Evolutionary conservation across 202 grass and related monocot genomes (phyloP).

Genomic region (Setaria italica): DNA sequence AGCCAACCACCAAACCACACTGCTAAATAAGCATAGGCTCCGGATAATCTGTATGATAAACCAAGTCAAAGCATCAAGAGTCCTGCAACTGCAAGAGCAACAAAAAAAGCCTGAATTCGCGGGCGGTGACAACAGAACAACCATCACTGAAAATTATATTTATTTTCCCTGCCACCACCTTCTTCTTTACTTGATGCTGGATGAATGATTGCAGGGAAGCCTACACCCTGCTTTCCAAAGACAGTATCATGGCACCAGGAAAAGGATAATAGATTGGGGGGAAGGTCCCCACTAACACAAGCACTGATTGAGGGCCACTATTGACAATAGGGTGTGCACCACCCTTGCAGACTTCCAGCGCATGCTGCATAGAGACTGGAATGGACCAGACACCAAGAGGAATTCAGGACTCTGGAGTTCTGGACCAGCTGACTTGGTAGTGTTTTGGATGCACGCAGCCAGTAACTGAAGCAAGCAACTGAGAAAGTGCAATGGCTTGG

Average conservation of each 20-base stretch:
- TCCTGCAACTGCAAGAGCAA: constrained; percentile 19
- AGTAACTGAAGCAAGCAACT: constrained; percentile 27
- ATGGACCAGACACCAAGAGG: constrained; percentile 44
- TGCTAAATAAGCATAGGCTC: neutral
- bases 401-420: constrained; percentile 22
- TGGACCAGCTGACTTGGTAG: constrained; percentile 33
- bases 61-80: neutral
- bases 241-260: constrained; percentile 53
- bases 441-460: constrained; percentile 4
- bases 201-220: constrained; percentile 57
- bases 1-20: constrained; percentile 2
- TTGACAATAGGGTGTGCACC: constrained; percentile 35
- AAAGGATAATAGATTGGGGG: constrained; percentile 39
- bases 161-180: neutral
- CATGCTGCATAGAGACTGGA: constrained; percentile 28
- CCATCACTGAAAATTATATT: neutral
- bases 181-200: constrained; percentile 31
- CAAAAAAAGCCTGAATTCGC: constrained; percentile 40
- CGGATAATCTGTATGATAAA: neutral
- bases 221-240: constrained; percentile 43
- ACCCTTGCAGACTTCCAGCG: constrained; percentile 9
- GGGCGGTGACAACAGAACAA: constrained; percentile 18
- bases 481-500: neutral
- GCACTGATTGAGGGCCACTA: constrained; percentile 46
- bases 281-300: constrained; percentile 51